Evolutionary conservation across 2,329 filamentous ascomycete species (phyloP).

Genomic region (Arthroderma sp.): DNA sequence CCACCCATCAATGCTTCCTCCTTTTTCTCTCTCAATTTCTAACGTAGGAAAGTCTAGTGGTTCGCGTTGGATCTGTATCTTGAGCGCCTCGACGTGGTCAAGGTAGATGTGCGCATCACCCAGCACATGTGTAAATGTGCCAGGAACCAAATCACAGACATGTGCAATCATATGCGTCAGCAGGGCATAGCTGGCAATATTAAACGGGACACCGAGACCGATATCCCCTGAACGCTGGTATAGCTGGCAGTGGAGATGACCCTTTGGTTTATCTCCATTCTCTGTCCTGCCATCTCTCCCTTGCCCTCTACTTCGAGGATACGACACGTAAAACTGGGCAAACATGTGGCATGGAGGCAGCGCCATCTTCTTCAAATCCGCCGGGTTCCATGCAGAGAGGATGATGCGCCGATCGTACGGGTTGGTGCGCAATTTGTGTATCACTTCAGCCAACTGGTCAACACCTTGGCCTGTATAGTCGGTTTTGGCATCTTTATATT

Average conservation of each 20-base stretch:
- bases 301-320: slow-evolving; percentile 35
- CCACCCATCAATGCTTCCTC: slow-evolving; percentile 81
- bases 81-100: slow-evolving; percentile 80
- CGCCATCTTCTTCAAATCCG: slow-evolving; percentile 75
- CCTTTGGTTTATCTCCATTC: slow-evolving; percentile 31
- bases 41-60: slow-evolving; percentile 70
- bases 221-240: slow-evolving; percentile 96
- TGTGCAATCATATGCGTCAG: slow-evolving; percentile 92
- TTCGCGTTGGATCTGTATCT: slow-evolving; percentile 65
- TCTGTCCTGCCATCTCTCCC: slow-evolving; percentile 15
- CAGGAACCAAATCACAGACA: slow-evolving; percentile 70
- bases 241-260: slow-evolving; percentile 75
- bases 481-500: slow-evolving; percentile 63
- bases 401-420: slow-evolving; percentile 88
- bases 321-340: slow-evolving; percentile 87
- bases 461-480: slow-evolving; percentile 84
- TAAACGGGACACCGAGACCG: slow-evolving; percentile 94
- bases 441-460: slow-evolving; percentile 83
- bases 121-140: slow-evolving; percentile 87
- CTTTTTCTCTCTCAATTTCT: slow-evolving; percentile 53
- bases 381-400: slow-evolving; percentile 85
- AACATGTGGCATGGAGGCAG: slow-evolving; percentile 96
- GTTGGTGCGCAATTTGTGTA: slow-evolving; percentile 67
- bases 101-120: slow-evolving; percentile 95
- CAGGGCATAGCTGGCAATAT: slow-evolving; percentile 88